phyloP scores from a whole-genome alignment of 116 monocot genomes.

The Papilionanthe hybrid region DNA sequence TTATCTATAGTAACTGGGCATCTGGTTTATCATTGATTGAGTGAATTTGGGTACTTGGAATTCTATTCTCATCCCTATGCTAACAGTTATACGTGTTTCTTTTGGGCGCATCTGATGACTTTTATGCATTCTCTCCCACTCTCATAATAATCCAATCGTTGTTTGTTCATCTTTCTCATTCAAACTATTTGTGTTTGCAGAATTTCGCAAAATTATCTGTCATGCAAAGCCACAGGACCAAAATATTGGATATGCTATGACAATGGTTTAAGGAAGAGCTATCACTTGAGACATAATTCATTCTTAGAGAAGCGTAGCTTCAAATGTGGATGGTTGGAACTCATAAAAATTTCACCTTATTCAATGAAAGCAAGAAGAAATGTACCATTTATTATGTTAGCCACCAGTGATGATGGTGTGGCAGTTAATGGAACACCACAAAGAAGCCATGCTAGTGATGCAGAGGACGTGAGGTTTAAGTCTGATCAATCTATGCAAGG shows the following conservation, averaged over 20 bases:
- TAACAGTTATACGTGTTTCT: neutral
- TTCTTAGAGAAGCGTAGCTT: constrained; percentile 13
- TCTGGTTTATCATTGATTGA: neutral
- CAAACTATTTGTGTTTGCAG: constrained; percentile 30
- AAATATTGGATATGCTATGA: constrained; percentile 18
- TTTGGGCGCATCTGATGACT: neutral
- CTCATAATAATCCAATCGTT: neutral
- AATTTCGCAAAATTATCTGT: constrained; percentile 21
- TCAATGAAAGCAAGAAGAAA: constrained; percentile 22
- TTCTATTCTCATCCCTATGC: neutral
- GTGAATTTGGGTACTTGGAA: neutral
- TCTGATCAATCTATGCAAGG: constrained; percentile 48
- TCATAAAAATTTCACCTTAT: constrained; percentile 13
- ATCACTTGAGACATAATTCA: constrained; percentile 15
- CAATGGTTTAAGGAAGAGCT: constrained; percentile 19
- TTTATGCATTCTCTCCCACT: neutral
- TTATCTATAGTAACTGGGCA: neutral
- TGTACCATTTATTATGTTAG: constrained; percentile 17
- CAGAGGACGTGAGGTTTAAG: constrained; percentile 53
- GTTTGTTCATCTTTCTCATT: neutral
- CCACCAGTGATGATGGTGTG: constrained; percentile 60
- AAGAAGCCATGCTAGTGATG: constrained; percentile 30
- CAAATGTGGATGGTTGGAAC: constrained; percentile 29
- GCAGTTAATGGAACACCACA: constrained; percentile 57
- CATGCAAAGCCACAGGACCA: constrained; percentile 12